phyloP scores from a whole-genome alignment of 164 flowering plant species.

The Buxus sempervirens region DNA sequence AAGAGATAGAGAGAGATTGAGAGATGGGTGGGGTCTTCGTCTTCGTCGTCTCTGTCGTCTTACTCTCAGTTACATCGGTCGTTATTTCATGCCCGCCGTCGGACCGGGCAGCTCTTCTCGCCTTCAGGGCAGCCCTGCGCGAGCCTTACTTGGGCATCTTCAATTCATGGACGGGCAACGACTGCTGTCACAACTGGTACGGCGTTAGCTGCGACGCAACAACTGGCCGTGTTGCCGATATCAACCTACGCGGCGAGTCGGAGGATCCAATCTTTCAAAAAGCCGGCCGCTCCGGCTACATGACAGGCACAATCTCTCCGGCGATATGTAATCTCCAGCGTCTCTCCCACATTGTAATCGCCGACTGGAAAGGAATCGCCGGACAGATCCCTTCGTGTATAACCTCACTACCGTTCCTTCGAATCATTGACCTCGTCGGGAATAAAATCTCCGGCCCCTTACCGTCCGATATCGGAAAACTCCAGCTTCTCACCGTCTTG shows the following conservation, averaged over 20 bases:
- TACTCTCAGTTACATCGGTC: conserved; percentile 15
- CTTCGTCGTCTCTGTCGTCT: background rate
- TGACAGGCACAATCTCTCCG: conserved; percentile 82
- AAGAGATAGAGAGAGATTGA: background rate
- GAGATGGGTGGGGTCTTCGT: background rate
- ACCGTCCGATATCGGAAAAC: conserved; percentile 60
- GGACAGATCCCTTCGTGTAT: conserved; percentile 73
- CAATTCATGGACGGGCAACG: conserved; percentile 75
- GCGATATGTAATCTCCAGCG: conserved; percentile 56
- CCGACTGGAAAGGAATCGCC: conserved; percentile 61
- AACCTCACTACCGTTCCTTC: conserved; percentile 46
- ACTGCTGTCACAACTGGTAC: conserved; percentile 80
- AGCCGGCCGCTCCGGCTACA: conserved; percentile 63
- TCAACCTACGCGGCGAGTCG: conserved; percentile 82
- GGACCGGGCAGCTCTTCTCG: conserved; percentile 67
- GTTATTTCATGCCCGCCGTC: conserved; percentile 54
- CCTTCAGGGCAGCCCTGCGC: conserved; percentile 46
- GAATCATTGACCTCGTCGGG: conserved; percentile 67
- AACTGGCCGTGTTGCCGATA: conserved; percentile 58
- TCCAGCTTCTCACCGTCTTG: conserved; percentile 53
- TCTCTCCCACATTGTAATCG: conserved; percentile 59
- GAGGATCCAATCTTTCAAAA: conserved; percentile 70
- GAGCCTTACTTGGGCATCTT: conserved; percentile 77
- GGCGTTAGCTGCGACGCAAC: conserved; percentile 79
- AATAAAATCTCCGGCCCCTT: conserved; percentile 62